Evolutionary conservation across 1,284 basidiomycete genomes (phyloP).

Genomic region (Ceratobasidium sp.): DNA sequence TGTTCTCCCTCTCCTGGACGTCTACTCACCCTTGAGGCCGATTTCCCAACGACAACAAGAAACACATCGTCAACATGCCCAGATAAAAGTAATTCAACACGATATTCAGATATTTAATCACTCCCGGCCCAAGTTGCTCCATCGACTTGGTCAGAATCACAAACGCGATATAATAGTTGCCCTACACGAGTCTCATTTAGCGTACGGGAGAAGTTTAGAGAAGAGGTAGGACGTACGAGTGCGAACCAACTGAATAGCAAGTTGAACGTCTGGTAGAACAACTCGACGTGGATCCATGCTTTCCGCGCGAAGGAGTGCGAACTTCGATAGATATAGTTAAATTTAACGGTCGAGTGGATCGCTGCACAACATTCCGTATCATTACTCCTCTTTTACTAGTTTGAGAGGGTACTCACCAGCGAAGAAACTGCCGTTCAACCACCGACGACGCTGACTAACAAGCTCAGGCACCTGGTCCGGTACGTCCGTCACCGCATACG

Average conservation of each 20-base stretch:
- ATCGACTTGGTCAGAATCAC: conserved; percentile 79
- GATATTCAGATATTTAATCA: conserved; percentile 80
- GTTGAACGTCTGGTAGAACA: conserved; percentile 92
- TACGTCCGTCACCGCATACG: conserved; percentile 92
- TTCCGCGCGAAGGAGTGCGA: conserved; percentile 88
- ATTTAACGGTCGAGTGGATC: conserved; percentile 89
- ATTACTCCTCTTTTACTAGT: neutral
- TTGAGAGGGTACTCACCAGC: conserved; percentile 60
- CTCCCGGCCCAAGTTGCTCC: conserved; percentile 68
- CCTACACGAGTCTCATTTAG: conserved; percentile 60
- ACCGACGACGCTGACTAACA: conserved; percentile 92
- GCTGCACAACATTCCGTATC: conserved; percentile 58
- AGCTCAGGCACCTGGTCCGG: conserved; percentile 91
- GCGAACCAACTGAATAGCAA: conserved; percentile 94
- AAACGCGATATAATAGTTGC: conserved; percentile 92
- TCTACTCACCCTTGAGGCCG: conserved; percentile 82
- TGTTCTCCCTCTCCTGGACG: neutral
- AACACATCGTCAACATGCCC: conserved; percentile 89
- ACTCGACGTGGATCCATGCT: conserved; percentile 94
- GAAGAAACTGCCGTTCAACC: conserved; percentile 98
- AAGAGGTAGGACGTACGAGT: conserved; percentile 66
- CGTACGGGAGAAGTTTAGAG: neutral
- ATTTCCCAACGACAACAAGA: conserved; percentile 92
- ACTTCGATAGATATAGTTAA: conserved; percentile 92
- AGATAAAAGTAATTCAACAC: conserved; percentile 90